Percentiles rank a stretch among this genome's conserved stretches.
Conservation (phyloP, 169 alveolate genomes). For the Miamiensis avidus region DNA sequence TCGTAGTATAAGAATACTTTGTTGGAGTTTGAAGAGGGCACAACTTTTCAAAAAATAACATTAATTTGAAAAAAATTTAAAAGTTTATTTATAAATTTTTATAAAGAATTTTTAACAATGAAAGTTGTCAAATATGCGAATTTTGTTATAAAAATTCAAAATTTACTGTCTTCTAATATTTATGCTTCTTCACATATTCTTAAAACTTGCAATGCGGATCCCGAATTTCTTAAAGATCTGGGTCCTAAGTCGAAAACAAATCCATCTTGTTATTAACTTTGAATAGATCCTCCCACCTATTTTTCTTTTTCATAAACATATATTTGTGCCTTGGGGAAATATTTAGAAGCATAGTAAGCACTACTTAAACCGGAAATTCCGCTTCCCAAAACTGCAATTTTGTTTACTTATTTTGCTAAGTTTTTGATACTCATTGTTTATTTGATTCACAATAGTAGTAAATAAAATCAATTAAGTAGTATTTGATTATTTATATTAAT, state of each 20-base stretch:
- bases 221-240: background rate
- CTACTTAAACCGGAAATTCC: background rate
- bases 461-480: no score
- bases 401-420: background rate
- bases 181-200: background rate
- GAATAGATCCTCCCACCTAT: background rate
- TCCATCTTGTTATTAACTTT: background rate
- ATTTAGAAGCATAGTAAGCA: background rate
- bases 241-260: background rate
- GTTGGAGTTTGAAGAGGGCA: background rate
- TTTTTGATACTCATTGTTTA: no score
- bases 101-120: no score
- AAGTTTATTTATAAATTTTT: no score
- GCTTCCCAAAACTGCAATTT: background rate
- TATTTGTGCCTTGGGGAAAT: background rate
- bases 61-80: no score
- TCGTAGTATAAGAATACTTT: background rate
- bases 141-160: no score
- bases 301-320: background rate
- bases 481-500: no score
- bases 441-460: no score
- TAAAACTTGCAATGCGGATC: background rate
- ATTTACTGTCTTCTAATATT: background rate
- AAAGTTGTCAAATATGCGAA: background rate
- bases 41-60: background rate